These are phyloP conservation scores for Leishmania lainsoni DNA, from an alignment of 208 protist species.

Conservation along the genomic window DNA sequence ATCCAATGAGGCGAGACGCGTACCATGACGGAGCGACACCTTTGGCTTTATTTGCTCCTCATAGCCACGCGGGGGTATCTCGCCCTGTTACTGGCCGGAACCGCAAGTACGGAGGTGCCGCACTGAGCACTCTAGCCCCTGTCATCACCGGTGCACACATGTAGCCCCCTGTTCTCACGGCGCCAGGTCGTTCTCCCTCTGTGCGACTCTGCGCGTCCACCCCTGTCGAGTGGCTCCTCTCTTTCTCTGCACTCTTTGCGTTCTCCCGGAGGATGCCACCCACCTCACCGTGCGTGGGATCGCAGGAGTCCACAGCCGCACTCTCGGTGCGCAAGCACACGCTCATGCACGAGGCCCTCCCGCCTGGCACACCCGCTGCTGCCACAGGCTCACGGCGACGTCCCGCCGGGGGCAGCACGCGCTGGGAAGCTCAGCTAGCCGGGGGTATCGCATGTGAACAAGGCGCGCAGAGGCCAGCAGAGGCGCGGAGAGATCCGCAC, in stretches of 20 bases:
- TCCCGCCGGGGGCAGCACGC: background rate
- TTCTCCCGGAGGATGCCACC: background rate
- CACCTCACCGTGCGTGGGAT: background rate
- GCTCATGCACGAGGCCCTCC: too few relatives aligned
- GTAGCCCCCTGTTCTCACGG: background rate
- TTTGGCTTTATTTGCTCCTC: background rate
- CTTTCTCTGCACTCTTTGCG: background rate
- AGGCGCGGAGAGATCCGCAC: background rate
- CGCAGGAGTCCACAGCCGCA: too few relatives aligned
- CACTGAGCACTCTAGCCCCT: background rate
- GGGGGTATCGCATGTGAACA: too few relatives aligned
- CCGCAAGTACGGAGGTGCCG: background rate
- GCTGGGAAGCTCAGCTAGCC: background rate
- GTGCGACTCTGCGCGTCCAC: background rate
- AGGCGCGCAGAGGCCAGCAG: background rate
- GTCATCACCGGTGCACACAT: background rate
- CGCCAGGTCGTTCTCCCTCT: background rate
- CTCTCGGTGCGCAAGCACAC: too few relatives aligned
- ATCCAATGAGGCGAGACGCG: background rate
- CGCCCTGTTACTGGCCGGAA: background rate
- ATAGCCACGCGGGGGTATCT: background rate
- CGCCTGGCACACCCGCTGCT: background rate
- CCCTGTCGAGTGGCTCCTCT: background rate
- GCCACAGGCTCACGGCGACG: background rate
- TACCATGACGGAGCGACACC: background rate